Percentiles rank a stretch among this genome's conserved stretches.
Evolutionary conservation across 2,329 filamentous ascomycete genomes (phyloP).

Genomic region (Onygenales sp.): DNA sequence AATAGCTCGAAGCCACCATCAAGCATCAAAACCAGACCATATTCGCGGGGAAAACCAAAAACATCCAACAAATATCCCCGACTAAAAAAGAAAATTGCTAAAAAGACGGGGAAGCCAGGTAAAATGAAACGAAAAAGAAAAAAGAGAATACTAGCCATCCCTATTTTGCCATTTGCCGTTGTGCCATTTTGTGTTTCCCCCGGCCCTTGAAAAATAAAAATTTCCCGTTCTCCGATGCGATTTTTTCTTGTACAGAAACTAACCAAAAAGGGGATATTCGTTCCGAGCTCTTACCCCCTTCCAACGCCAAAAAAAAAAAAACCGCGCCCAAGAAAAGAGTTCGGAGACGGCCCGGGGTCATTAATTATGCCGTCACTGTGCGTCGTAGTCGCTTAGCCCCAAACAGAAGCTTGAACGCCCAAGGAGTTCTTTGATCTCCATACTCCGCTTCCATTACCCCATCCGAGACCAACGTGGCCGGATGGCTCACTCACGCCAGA

Average conservation of each 20-base stretch:
- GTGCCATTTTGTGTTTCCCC: too few relatives aligned
- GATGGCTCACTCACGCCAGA: conserved; percentile 32
- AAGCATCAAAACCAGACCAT: too few relatives aligned
- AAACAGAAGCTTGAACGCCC: conserved; percentile 85
- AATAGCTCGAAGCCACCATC: too few relatives aligned
- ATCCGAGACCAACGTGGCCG: conserved; percentile 46
- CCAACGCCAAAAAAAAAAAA: conserved; percentile 1
- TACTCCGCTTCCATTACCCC: conserved; percentile 71
- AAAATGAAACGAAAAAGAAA: not conserved
- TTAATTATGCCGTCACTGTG: not conserved
- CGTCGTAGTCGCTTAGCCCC: conserved; percentile 54
- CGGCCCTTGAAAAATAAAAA: too few relatives aligned
- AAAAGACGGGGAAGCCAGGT: too few relatives aligned
- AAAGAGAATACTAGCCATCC: not conserved
- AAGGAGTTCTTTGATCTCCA: conserved; percentile 78
- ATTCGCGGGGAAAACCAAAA: too few relatives aligned
- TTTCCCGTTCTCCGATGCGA: too few relatives aligned
- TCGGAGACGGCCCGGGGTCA: not conserved
- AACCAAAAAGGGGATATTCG: not conserved
- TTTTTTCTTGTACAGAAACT: not conserved
- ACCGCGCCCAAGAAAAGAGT: not conserved
- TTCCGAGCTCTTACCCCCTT: conserved; percentile 1
- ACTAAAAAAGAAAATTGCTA: too few relatives aligned
- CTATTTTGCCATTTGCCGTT: too few relatives aligned
- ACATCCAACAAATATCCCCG: too few relatives aligned